phyloP scores from a whole-genome alignment of 1,139 yeast genomes.

The Hyphopichia fennica region DNA sequence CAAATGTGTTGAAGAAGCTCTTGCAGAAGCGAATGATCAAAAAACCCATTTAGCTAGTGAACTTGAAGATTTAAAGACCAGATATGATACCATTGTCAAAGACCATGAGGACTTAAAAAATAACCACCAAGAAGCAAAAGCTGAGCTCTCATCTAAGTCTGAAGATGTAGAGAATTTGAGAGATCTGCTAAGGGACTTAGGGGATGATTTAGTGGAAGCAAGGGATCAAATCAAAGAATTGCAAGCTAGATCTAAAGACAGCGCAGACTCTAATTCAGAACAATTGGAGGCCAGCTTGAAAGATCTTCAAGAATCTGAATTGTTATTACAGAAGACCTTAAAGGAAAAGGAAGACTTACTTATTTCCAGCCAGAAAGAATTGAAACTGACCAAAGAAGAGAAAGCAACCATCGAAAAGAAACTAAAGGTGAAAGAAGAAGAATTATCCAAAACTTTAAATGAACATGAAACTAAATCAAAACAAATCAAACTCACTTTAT shows the following conservation, averaged over 20 bases:
- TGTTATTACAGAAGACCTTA: constrained; percentile 10
- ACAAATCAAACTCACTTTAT: constrained; percentile 8
- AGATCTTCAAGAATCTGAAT: neutral
- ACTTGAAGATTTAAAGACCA: constrained; percentile 8
- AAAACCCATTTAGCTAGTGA: neutral
- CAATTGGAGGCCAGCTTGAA: constrained; percentile 1
- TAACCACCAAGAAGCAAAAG: constrained; percentile 15
- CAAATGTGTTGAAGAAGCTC: constrained; percentile 3
- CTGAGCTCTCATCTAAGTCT: constrained; percentile 25
- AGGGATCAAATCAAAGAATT: constrained; percentile 38
- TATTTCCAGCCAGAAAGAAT: constrained; percentile 5
- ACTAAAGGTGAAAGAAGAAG: constrained; percentile 1
- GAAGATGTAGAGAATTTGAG: constrained; percentile 61
- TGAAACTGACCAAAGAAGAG: constrained; percentile 1
- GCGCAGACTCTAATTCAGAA: neutral
- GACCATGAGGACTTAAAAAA: constrained; percentile 18
- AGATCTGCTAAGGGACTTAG: constrained; percentile 73
- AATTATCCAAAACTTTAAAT: constrained; percentile 5
- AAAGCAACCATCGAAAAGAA: constrained; percentile 5
- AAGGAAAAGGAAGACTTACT: constrained; percentile 14
- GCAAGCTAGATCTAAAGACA: constrained; percentile 7
- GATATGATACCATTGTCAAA: constrained; percentile 7
- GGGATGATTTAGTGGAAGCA: constrained; percentile 68
- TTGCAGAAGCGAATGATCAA: neutral
- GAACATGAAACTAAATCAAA: constrained; percentile 8